Conservation (phyloP, 441 rosid species). For the Arabidopsis lyrata region DNA sequence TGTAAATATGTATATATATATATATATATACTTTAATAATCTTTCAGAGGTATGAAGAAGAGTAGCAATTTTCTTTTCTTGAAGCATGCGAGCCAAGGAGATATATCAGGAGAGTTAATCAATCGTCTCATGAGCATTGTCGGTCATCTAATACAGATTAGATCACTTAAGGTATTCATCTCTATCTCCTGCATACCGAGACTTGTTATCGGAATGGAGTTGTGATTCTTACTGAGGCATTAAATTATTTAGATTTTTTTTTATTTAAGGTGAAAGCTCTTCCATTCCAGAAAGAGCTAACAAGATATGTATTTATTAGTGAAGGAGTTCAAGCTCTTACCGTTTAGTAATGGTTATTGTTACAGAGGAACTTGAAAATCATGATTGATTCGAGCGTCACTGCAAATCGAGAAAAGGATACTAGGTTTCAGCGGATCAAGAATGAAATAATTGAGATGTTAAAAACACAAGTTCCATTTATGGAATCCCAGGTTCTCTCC, state of each 20-base stretch:
- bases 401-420: slow-evolving; percentile 89
- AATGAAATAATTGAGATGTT: slow-evolving; percentile 91
- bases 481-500: slow-evolving; percentile 69
- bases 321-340: slow-evolving; percentile 5
- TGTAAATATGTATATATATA: neutral
- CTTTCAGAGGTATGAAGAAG: slow-evolving; percentile 24
- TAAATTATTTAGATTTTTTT: slow-evolving; percentile 15
- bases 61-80: slow-evolving; percentile 18
- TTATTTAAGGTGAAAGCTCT: slow-evolving; percentile 8
- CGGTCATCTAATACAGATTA: slow-evolving; percentile 91
- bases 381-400: slow-evolving; percentile 77
- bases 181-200: slow-evolving; percentile 6
- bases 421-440: slow-evolving; percentile 79
- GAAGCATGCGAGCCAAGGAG: slow-evolving; percentile 87
- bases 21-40: neutral
- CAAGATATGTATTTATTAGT: neutral
- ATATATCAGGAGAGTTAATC: slow-evolving; percentile 77
- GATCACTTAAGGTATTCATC: slow-evolving; percentile 87
- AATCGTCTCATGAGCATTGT: slow-evolving; percentile 91
- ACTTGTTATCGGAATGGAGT: slow-evolving; percentile 10
- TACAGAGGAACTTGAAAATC: slow-evolving; percentile 86
- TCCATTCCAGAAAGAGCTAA: slow-evolving; percentile 12
- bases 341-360: slow-evolving; percentile 26
- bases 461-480: slow-evolving; percentile 52
- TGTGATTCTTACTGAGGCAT: slow-evolving; percentile 24